Percentiles rank a stretch among this genome's conserved stretches.
Conservation (phyloP, 768 basidiomycete species). For the Pleurotus cornucopiae region DNA sequence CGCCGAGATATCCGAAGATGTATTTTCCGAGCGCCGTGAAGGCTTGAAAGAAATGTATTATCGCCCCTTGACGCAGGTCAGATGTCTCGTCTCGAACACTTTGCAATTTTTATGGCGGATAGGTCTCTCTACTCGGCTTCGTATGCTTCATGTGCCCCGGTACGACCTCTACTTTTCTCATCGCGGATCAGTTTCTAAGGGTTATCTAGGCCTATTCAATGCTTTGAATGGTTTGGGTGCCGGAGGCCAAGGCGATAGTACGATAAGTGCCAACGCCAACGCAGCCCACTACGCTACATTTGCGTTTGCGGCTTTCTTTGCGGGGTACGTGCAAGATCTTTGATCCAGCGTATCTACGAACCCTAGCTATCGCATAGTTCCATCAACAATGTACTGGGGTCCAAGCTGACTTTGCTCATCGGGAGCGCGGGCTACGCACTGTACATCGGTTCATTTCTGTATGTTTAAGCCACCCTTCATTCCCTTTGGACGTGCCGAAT, state of each 20-base stretch:
- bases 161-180: slow-evolving; percentile 25
- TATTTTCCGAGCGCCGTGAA: background rate
- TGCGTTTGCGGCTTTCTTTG: slow-evolving; percentile 59
- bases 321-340: slow-evolving; percentile 42
- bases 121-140: slow-evolving; percentile 32
- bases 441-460: slow-evolving; percentile 75
- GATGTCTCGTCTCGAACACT: background rate
- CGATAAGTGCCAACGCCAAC: slow-evolving; percentile 53
- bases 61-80: slow-evolving; percentile 52
- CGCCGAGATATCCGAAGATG: no score
- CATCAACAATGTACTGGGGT: slow-evolving; percentile 78
- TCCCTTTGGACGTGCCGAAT: no score
- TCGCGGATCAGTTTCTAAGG: background rate
- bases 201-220: slow-evolving; percentile 50
- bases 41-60: slow-evolving; percentile 56
- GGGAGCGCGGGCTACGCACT: slow-evolving; percentile 76
- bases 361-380: slow-evolving; percentile 37
- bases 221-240: slow-evolving; percentile 61
- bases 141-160: slow-evolving; percentile 63
- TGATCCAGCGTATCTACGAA: no score
- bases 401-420: slow-evolving; percentile 64
- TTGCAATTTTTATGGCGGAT: background rate
- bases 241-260: slow-evolving; percentile 52
- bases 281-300: slow-evolving; percentile 54
- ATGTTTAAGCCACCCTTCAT: slow-evolving; percentile 17